Evolutionary conservation across 139 green algal species (phyloP).

Genomic region (Asterochloris erici): DNA sequence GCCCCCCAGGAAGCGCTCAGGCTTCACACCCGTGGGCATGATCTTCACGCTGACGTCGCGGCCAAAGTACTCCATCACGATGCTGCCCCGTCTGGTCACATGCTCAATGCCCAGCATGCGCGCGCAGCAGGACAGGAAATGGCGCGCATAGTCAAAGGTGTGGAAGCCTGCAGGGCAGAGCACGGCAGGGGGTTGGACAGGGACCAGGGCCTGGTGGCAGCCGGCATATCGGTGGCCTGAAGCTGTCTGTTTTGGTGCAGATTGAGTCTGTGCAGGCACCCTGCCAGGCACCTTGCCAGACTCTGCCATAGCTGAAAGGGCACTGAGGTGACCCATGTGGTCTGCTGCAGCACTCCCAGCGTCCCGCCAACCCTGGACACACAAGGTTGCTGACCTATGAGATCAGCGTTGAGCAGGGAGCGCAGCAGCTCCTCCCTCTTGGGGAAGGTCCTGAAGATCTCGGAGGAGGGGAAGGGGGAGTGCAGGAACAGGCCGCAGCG

Average conservation of each 20-base stretch:
- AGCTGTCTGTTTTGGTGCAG: too few species aligned
- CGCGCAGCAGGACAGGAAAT: conserved; percentile 95
- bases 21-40: conserved; percentile 94
- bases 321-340: too few species aligned
- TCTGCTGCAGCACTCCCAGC: too few species aligned
- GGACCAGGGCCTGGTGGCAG: too few species aligned
- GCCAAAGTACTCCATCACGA: conserved; percentile 96
- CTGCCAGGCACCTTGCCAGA: not conserved
- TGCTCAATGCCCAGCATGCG: conserved; percentile 97
- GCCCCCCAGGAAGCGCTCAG: conserved; percentile 71
- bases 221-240: too few species aligned
- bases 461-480: conserved; percentile 94
- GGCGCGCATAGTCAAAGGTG: conserved; percentile 98
- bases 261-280: not conserved
- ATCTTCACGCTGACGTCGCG: conserved; percentile 95
- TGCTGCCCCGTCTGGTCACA: conserved; percentile 78
- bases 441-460: conserved; percentile 97
- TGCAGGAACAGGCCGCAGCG: conserved; percentile 94
- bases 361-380: too few species aligned
- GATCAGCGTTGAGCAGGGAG: conserved; percentile 90
- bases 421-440: conserved; percentile 91
- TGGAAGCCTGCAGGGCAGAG: conserved; percentile 78
- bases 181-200: too few species aligned
- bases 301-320: too few species aligned
- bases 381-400: conserved; percentile 72